Evolutionary conservation across 495 filamentous ascomycete species (phyloP).

Genomic region (Lichenothelia convexa): DNA sequence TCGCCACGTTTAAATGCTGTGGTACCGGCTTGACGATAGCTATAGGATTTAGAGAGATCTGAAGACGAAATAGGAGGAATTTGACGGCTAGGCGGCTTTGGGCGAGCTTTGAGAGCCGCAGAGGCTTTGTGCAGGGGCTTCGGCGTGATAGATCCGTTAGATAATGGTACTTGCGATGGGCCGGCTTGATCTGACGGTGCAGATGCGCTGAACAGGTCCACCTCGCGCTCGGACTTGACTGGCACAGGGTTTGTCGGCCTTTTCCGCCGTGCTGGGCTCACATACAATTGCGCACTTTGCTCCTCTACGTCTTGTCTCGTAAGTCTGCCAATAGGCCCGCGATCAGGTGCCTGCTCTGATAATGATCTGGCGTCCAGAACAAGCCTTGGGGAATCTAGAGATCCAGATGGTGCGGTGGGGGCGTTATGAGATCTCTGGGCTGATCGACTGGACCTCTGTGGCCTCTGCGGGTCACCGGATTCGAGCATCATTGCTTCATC

Average conservation of each 20-base stretch:
- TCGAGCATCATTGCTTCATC: slow-evolving; percentile 92
- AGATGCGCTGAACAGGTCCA: slow-evolving; percentile 31
- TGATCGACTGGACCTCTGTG: slow-evolving; percentile 11
- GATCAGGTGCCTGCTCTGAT: slow-evolving; percentile 33
- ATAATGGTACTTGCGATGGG: slow-evolving; percentile 5
- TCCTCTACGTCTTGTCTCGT: slow-evolving; percentile 61
- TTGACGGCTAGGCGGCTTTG: slow-evolving; percentile 36
- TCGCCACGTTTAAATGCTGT: slow-evolving; percentile 88
- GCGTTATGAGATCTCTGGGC: slow-evolving; percentile 1
- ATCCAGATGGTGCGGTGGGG: background rate
- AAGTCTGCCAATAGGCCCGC: slow-evolving; percentile 23
- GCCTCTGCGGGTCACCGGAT: slow-evolving; percentile 29
- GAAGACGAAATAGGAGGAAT: slow-evolving; percentile 50
- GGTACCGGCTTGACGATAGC: slow-evolving; percentile 60
- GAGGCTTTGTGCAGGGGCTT: slow-evolving; percentile 7
- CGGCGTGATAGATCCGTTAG: slow-evolving; percentile 6
- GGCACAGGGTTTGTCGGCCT: slow-evolving; percentile 29
- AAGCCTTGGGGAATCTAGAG: slow-evolving; percentile 25
- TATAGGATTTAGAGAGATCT: slow-evolving; percentile 51
- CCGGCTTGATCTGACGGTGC: slow-evolving; percentile 21
- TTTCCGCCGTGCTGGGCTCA: slow-evolving; percentile 72
- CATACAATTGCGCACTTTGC: slow-evolving; percentile 65
- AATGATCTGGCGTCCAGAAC: slow-evolving; percentile 20
- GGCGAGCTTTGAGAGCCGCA: slow-evolving; percentile 14
- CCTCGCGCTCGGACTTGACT: slow-evolving; percentile 30